Base-by-base conservation (phyloP, 2,329 filamentous ascomycete species). In the Colletotrichum theobromicola region DNA sequence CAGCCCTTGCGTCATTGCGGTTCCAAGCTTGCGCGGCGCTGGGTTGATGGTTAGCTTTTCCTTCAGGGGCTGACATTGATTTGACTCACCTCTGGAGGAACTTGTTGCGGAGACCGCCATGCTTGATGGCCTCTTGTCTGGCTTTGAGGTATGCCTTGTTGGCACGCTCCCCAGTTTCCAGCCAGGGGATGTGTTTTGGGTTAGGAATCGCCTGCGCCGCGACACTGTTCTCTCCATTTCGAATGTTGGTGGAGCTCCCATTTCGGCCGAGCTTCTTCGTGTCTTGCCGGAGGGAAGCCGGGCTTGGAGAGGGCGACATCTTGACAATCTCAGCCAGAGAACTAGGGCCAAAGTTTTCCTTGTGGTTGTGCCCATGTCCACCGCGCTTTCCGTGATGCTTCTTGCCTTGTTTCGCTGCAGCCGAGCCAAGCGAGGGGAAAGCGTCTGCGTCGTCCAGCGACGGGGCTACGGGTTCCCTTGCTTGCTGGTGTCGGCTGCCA, bases 1-100 rank as follows among this genome's bases (percentile, higher is more conserved):
- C 97, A 21, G 97, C 96, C 76, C 97, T 93, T 53, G 97, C 96
- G 83, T 99, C 97, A 80, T 98, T 98, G 72, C 97, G 94, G 82
- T 98, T 98, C 96, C 97, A 99, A 26, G 97, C 97, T 89, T 98
- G 96, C 10, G 96, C 96, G 78, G 97, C 97, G 83, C 96, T 97
- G 76, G 55, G 30, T 15, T 12, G 18, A 13, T 58, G 73, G 46
- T 73, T 70, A 37, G 55, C 63, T n/a, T 57, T 7, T 24, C 21
- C 13, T 8, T 50, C 15, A 18, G 9, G 30, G 9, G 35, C 35
- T 10, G 15, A 42, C 42, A 12, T 32, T 18, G 26, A 32, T 16
- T 16, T 18, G 18, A 24, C 86, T 79, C 85, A 96, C 95, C 95
- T 98, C 84, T 98, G 96, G 69, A 99, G 85, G 80, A 98, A 99